A percentile compares a stretch with the other conserved stretches of the same genome.
Evolutionary conservation across 495 filamentous ascomycete species (phyloP).

Genomic region (Penicillium atrosanguineum): DNA sequence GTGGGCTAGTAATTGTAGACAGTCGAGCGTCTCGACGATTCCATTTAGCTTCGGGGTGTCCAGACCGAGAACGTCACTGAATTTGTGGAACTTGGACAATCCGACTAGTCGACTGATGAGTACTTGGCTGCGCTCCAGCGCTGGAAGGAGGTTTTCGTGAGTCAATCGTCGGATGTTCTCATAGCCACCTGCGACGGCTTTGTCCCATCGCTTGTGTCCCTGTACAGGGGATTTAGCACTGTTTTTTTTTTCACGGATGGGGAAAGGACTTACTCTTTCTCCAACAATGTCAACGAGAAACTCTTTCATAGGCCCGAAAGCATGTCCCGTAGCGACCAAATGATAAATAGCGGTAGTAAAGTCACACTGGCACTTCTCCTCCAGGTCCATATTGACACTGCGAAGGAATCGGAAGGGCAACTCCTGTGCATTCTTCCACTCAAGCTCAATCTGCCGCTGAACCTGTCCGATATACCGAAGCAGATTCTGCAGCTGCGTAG

Average conservation of each 20-base stretch:
- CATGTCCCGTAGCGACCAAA: slow-evolving; percentile 80
- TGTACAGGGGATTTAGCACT: slow-evolving; percentile 35
- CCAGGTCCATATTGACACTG: slow-evolving; percentile 65
- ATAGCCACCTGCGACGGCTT: slow-evolving; percentile 72
- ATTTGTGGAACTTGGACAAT: slow-evolving; percentile 73
- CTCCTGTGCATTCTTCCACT: slow-evolving; percentile 81
- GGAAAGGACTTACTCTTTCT: slow-evolving; percentile 62
- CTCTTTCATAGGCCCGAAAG: slow-evolving; percentile 71
- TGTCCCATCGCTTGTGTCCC: slow-evolving; percentile 96
- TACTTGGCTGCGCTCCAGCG: slow-evolving; percentile 78
- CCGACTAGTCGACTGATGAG: slow-evolving; percentile 82
- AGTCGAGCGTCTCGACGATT: slow-evolving; percentile 68
- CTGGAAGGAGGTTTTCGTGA: slow-evolving; percentile 85
- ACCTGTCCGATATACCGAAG: slow-evolving; percentile 78
- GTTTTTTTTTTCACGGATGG: too few species aligned
- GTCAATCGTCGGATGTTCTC: slow-evolving; percentile 72
- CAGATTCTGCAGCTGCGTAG: slow-evolving; percentile 81
- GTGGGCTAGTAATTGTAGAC: slow-evolving; percentile 69
- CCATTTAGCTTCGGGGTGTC: slow-evolving; percentile 56
- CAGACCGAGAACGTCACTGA: slow-evolving; percentile 64
- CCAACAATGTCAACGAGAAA: slow-evolving; percentile 86
- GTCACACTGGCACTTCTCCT: slow-evolving; percentile 56
- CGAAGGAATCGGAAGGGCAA: slow-evolving; percentile 72
- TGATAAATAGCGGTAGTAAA: slow-evolving; percentile 81
- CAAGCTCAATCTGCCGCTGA: slow-evolving; percentile 67